Percentiles rank a stretch among this genome's conserved stretches.
phyloP scores from a whole-genome alignment of 208 protist genomes.

The Balamuthia mandrillaris region DNA sequence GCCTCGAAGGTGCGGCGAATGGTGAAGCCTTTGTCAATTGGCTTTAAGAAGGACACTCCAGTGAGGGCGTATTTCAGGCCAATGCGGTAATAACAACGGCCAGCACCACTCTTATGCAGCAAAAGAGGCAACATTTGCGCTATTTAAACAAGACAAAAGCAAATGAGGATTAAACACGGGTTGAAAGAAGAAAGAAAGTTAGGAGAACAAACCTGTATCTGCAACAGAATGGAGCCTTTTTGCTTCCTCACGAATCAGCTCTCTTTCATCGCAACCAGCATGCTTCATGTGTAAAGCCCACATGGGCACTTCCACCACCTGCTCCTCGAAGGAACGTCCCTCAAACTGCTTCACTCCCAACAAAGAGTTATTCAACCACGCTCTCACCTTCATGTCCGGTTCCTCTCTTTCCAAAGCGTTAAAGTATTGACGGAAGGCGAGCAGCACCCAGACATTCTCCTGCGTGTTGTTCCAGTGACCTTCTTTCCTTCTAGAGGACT shows the following conservation, averaged over 20 bases:
- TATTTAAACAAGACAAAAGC: not conserved
- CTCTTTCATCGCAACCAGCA: too few relatives aligned
- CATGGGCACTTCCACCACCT: not conserved
- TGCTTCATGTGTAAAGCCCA: not conserved
- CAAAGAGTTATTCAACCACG: not conserved
- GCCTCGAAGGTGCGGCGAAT: slow-evolving; percentile 3
- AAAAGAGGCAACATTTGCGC: not conserved
- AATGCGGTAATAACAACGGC: not conserved
- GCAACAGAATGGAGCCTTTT: not conserved
- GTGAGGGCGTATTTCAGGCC: not conserved
- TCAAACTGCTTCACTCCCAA: not conserved
- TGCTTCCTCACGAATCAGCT: not conserved
- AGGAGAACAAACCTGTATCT: not conserved
- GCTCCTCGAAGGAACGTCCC: not conserved
- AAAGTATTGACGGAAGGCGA: not conserved
- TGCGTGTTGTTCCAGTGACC: slow-evolving; percentile 9
- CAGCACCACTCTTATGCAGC: not conserved
- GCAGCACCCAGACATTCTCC: slow-evolving; percentile 30
- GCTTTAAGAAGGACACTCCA: not conserved
- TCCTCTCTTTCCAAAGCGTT: not conserved
- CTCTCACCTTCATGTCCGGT: not conserved
- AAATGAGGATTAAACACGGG: too few relatives aligned
- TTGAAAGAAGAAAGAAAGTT: not conserved
- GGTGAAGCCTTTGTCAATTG: not conserved
- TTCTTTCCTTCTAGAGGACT: not conserved